phyloP scores from a whole-genome alignment of 805 yeast genomes.

The Naumovozyma dairenensis region DNA sequence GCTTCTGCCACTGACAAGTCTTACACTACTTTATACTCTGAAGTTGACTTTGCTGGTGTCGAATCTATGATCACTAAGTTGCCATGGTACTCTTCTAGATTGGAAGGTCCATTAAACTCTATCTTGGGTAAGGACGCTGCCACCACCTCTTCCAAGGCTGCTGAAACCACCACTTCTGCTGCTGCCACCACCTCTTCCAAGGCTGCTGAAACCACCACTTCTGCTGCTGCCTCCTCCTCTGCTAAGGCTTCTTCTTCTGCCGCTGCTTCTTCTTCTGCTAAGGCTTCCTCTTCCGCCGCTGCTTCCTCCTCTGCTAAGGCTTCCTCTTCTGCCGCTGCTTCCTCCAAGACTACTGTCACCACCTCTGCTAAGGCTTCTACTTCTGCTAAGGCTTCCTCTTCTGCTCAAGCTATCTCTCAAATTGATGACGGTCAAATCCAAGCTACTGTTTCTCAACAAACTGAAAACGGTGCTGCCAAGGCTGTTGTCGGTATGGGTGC shows the following conservation, averaged over 20 bases:
- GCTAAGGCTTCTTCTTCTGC: conserved; percentile 8
- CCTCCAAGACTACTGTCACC: conserved; percentile 2
- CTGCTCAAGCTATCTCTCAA: conserved; percentile 7
- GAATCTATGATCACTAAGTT: conserved; percentile 22
- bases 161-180: conserved; percentile 3
- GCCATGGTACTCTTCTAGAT: conserved; percentile 29
- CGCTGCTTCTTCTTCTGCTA: conserved; percentile 2
- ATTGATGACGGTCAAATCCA: conserved; percentile 4
- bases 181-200: conserved; percentile 6
- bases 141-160: conserved; percentile 3
- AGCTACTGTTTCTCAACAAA: conserved; percentile 4
- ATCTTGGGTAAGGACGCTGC: conserved; percentile 2
- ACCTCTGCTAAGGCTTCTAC: conserved; percentile 2
- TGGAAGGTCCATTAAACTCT: conserved; percentile 12
- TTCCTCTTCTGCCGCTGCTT: conserved; percentile 2
- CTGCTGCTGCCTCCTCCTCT: conserved; percentile 9
- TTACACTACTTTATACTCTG: conserved; percentile 26
- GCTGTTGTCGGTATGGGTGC: conserved; percentile 9
- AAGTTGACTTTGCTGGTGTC: conserved; percentile 24
- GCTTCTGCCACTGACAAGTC: conserved; percentile 28
- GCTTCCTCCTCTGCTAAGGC: conserved; percentile 2
- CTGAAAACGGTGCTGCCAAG: conserved; percentile 5
- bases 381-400: conserved; percentile 8
- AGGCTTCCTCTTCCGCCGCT: conserved; percentile 4
- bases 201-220: conserved; percentile 4